phyloP scores from a whole-genome alignment of 352 stramenopile species.

The Pythium brachiatum region DNA sequence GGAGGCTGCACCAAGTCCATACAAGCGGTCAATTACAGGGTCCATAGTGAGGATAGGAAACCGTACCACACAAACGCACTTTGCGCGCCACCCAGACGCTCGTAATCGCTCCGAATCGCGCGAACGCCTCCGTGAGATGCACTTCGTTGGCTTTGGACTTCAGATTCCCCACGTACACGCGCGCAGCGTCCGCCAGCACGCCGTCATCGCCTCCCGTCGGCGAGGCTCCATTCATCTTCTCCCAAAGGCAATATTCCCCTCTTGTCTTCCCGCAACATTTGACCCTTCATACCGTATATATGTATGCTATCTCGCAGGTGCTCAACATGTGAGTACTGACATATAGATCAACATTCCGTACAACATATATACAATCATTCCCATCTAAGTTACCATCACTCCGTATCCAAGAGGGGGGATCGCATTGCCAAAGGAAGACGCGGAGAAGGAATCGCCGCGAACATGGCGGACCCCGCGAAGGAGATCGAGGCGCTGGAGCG shows the following conservation, averaged over 20 bases:
- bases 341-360: not conserved
- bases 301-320: not conserved
- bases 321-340: not conserved
- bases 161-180: constrained; percentile 79
- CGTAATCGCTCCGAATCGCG: constrained; percentile 64
- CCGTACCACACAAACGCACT: constrained; percentile 27
- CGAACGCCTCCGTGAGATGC: constrained; percentile 61
- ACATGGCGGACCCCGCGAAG: constrained; percentile 32
- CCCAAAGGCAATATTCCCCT: not conserved
- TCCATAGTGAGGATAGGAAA: not conserved
- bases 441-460: constrained; percentile 3
- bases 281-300: not conserved
- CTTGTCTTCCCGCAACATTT: not conserved
- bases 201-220: constrained; percentile 1
- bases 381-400: not conserved
- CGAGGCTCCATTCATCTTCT: constrained; percentile 4
- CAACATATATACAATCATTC: constrained; percentile 1
- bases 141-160: constrained; percentile 62
- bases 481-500: constrained; percentile 71
- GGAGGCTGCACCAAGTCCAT: constrained; percentile 41
- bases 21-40: not conserved
- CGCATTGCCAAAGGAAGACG: not conserved
- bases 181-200: constrained; percentile 24
- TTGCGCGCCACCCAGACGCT: constrained; percentile 75
- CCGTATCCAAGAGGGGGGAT: constrained; percentile 1